Percentiles rank a stretch among this genome's conserved stretches.
phyloP scores from a whole-genome alignment of 805 yeast genomes.

The Cyberlindnera maritima region DNA sequence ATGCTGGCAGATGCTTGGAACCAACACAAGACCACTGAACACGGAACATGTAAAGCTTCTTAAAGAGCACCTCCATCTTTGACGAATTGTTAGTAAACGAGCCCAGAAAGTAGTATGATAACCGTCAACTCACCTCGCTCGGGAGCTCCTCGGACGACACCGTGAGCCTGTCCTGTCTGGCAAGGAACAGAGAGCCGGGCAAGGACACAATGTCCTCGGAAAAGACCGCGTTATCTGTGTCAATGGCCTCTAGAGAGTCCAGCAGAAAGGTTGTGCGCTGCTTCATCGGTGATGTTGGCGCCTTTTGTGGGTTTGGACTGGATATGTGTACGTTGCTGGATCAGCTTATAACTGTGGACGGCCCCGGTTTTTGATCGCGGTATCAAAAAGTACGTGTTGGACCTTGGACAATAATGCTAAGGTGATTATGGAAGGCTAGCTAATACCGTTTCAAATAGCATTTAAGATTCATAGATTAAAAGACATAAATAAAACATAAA shows the following conservation, averaged over 20 bases:
- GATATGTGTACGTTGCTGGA: too few species aligned
- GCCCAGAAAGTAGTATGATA: not conserved
- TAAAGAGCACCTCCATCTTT: conserved; percentile 10
- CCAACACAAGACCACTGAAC: conserved; percentile 19
- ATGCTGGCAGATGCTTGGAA: conserved; percentile 4
- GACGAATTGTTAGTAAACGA: not conserved
- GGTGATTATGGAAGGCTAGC: too few species aligned
- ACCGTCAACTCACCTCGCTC: conserved; percentile 3
- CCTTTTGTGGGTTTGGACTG: not conserved
- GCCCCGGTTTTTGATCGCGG: too few species aligned
- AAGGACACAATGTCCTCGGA: conserved; percentile 15
- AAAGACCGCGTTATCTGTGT: conserved; percentile 24
- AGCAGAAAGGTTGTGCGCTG: conserved; percentile 23
- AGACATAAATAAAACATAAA: too few species aligned
- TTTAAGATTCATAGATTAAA: too few species aligned
- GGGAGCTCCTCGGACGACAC: conserved; percentile 21
- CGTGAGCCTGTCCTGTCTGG: conserved; percentile 22
- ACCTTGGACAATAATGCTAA: too few species aligned
- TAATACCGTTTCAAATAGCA: too few species aligned
- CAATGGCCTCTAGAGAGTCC: conserved; percentile 20
- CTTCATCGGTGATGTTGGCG: conserved; percentile 10
- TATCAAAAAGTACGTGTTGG: too few species aligned
- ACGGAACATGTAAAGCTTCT: conserved; percentile 18
- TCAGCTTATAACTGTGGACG: too few species aligned
- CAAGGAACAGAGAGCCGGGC: conserved; percentile 21